phyloP scores from a whole-genome alignment of 345 rosid species.

The Lepidium sativum region DNA sequence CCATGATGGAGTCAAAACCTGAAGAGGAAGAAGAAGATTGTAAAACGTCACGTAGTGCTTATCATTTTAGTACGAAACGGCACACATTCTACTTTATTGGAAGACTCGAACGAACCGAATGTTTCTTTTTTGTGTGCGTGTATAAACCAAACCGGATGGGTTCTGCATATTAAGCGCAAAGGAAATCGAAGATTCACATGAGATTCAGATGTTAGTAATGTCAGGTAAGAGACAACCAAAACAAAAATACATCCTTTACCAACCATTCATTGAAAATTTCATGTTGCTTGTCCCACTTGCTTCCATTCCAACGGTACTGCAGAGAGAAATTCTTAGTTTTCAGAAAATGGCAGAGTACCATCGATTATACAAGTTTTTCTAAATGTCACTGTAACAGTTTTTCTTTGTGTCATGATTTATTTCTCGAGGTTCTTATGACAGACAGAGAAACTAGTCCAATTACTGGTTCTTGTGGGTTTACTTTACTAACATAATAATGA shows the following conservation, averaged over 20 bases:
- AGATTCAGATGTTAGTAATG: too few species aligned
- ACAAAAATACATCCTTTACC: too few species aligned
- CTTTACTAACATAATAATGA: too few species aligned
- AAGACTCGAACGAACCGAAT: not conserved
- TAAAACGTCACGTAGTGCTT: constrained; percentile 11
- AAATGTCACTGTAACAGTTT: not conserved
- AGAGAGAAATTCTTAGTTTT: not conserved
- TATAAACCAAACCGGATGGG: not conserved
- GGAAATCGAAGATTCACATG: too few species aligned
- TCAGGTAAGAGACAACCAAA: too few species aligned
- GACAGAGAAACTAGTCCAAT: not conserved
- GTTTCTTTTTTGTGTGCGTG: too few species aligned
- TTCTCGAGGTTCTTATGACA: not conserved
- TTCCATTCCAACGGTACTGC: constrained; percentile 87
- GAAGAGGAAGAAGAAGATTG: not conserved
- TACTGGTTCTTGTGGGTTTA: too few species aligned
- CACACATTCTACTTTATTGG: not conserved
- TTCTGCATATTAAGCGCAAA: not conserved
- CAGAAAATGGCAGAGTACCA: not conserved
- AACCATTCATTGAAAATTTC: constrained; percentile 84
- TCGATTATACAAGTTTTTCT: not conserved
- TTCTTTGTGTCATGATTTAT: not conserved
- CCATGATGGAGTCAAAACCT: not conserved
- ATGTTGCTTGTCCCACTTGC: constrained; percentile 94
- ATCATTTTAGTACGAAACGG: not conserved